phyloP scores from a whole-genome alignment of 768 basidiomycete species.

The Leccinum longicurvipes region DNA sequence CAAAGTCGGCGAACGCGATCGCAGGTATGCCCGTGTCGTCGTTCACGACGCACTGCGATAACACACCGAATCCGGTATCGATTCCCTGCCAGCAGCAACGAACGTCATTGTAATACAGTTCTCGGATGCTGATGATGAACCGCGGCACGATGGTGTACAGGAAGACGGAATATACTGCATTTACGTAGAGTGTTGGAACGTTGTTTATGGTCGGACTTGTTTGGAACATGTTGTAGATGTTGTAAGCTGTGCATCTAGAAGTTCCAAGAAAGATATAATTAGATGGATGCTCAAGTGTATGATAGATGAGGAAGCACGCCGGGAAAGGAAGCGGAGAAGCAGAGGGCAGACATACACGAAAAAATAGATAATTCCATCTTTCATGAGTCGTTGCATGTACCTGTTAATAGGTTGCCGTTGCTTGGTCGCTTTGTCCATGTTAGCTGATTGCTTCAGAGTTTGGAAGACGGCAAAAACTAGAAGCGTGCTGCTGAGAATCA shows the following conservation, averaged over 20 bases:
- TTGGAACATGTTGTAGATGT: not conserved
- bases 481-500: not conserved
- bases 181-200: not conserved
- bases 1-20: not conserved
- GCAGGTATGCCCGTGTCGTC: not conserved
- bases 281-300: not conserved
- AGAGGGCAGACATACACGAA: not conserved
- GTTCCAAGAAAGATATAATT: not conserved
- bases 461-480: not conserved
- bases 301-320: not conserved
- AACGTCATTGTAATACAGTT: not conserved
- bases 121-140: not conserved
- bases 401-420: conserved; percentile 9
- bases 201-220: not conserved
- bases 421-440: conserved; percentile 5
- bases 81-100: not conserved
- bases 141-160: not conserved
- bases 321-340: not conserved
- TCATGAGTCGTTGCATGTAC: conserved; percentile 1
- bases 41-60: not conserved
- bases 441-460: not conserved
- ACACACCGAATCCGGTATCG: not conserved
- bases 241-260: too few species aligned
- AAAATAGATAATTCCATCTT: conserved; percentile 11
- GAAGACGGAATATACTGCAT: too few species aligned